Conservation (phyloP, 352 stramenopile species). For the Phytopythium chamaehyphon region DNA sequence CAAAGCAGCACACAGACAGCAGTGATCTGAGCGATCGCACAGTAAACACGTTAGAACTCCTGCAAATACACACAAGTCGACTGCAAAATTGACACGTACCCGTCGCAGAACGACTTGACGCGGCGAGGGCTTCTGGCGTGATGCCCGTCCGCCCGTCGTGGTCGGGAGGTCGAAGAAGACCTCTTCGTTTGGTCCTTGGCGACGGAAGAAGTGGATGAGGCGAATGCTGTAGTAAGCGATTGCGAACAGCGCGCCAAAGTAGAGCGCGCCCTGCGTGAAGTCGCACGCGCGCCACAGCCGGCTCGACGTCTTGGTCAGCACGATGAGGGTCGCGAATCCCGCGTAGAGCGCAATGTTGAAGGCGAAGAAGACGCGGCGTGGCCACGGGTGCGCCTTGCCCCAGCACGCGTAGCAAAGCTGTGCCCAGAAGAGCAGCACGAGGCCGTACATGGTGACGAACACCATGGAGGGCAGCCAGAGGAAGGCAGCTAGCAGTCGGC, state of each 20-base stretch:
- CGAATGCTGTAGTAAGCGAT: slow-evolving; percentile 82
- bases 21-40: slow-evolving; percentile 54
- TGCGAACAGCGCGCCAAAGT: slow-evolving; percentile 54
- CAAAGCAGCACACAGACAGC: slow-evolving; percentile 69
- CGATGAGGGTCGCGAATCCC: slow-evolving; percentile 45
- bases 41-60: too few relatives aligned
- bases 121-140: slow-evolving; percentile 24
- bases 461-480: slow-evolving; percentile 76
- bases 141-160: slow-evolving; percentile 12
- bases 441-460: slow-evolving; percentile 82
- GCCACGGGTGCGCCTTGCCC: slow-evolving; percentile 69
- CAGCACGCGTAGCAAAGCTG: slow-evolving; percentile 84
- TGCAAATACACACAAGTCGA: too few relatives aligned
- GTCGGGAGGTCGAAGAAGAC: slow-evolving; percentile 79
- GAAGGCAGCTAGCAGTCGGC: slow-evolving; percentile 52
- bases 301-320: slow-evolving; percentile 34
- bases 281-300: slow-evolving; percentile 68
- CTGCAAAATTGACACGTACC: slow-evolving; percentile 21
- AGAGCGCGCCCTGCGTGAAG: slow-evolving; percentile 56
- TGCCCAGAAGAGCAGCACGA: slow-evolving; percentile 83
- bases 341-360: slow-evolving; percentile 77
- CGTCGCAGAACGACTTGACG: slow-evolving; percentile 61
- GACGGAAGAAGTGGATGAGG: slow-evolving; percentile 79
- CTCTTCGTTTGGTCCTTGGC: slow-evolving; percentile 65
- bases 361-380: slow-evolving; percentile 64